These are phyloP conservation scores for Juglanconis juglandina DNA, from an alignment of 2,329 filamentous ascomycete species.

Conservation along the genomic window DNA sequence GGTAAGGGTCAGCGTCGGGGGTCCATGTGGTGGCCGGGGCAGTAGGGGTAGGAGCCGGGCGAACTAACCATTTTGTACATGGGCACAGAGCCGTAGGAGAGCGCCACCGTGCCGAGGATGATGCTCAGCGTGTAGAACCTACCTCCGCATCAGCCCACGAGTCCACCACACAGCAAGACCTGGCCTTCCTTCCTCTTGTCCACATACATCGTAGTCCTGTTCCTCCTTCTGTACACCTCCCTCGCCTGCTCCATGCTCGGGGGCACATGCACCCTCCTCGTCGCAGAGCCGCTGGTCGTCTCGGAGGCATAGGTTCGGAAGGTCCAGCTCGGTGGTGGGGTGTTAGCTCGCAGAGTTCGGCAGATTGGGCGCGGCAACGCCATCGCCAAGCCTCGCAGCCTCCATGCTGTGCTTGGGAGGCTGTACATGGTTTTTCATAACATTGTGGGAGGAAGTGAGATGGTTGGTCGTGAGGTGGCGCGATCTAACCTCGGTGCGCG, in stretches of 20 bases:
- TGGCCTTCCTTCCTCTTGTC: background rate
- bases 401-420: constrained; percentile 34
- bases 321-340: background rate
- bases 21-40: background rate
- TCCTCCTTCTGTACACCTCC: constrained; percentile 63
- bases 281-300: constrained; percentile 27
- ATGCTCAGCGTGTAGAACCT: constrained; percentile 74
- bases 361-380: constrained; percentile 11
- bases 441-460: constrained; percentile 19
- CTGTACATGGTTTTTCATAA: constrained; percentile 35
- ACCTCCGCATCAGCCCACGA: constrained; percentile 21
- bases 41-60: background rate
- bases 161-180: background rate
- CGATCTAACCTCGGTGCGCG: constrained; percentile 18
- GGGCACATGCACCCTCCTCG: constrained; percentile 22
- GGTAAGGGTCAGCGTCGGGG: constrained; percentile 2
- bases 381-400: constrained; percentile 23
- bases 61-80: constrained; percentile 78
- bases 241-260: constrained; percentile 64
- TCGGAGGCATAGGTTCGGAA: constrained; percentile 21
- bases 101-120: constrained; percentile 73
- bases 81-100: constrained; percentile 80
- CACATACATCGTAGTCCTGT: constrained; percentile 60
- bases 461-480: constrained; percentile 21
- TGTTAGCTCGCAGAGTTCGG: constrained; percentile 3